These are phyloP conservation scores for Tulasnella calospora DNA, from an alignment of 768 basidiomycete genomes.

Conservation along the genomic window DNA sequence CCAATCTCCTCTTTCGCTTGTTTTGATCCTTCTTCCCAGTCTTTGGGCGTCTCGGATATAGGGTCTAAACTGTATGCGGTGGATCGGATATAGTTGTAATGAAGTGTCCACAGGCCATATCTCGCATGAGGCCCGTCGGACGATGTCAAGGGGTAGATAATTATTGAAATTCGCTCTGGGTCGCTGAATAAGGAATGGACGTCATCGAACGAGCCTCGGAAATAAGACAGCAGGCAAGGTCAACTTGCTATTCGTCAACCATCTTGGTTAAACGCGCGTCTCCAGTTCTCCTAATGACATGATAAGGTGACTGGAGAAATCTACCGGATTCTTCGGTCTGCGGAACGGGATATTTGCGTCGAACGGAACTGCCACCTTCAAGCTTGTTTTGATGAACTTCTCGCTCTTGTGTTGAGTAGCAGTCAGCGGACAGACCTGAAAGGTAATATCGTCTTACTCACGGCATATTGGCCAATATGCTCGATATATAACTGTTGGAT, in stretches of 20 bases:
- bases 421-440: not conserved
- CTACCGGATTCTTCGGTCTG: not conserved
- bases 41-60: not conserved
- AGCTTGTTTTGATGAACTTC: not conserved
- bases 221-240: no score
- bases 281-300: not conserved
- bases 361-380: not conserved
- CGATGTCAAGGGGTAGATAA: no score
- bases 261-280: not conserved
- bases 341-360: constrained; percentile 7
- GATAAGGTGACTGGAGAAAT: not conserved
- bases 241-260: not conserved
- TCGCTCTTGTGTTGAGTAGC: not conserved
- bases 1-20: not conserved
- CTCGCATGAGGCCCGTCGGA: no score
- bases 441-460: not conserved
- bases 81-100: no score
- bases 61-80: not conserved
- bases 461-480: not conserved
- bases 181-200: no score
- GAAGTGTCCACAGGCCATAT: no score
- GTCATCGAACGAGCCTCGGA: no score
- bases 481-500: not conserved
- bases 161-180: no score
- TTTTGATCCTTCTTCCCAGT: not conserved